Percentiles rank a stretch among this genome's conserved stretches.
Conservation (phyloP, 2,329 filamentous ascomycete species). For the Arthroderma sp. region DNA sequence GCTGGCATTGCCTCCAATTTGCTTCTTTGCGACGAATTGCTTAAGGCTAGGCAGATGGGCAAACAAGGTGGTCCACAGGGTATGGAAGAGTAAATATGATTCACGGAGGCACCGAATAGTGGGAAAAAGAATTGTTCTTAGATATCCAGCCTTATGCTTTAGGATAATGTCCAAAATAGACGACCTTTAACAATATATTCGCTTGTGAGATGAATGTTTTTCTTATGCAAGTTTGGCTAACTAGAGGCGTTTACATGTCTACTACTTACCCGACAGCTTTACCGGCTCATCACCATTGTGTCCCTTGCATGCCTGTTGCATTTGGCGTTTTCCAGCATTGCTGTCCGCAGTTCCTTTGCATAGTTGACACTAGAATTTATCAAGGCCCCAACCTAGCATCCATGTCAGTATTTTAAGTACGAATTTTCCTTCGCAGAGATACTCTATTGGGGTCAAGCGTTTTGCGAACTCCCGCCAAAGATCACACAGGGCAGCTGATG, state of each 20-base stretch:
- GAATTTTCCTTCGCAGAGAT: no score
- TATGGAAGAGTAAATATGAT: constrained; percentile 29
- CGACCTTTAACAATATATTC: not conserved
- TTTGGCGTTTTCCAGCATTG: no score
- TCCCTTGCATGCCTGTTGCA: no score
- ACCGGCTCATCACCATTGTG: no score
- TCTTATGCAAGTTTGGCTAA: not conserved
- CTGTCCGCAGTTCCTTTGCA: no score
- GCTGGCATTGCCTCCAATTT: constrained; percentile 92
- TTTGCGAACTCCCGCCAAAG: no score
- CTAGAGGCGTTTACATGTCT: not conserved
- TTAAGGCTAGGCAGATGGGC: constrained; percentile 95
- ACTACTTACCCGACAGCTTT: no score
- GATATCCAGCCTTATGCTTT: not conserved
- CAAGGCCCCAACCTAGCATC: no score
- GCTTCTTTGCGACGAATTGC: constrained; percentile 86
- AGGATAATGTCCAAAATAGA: constrained; percentile 5
- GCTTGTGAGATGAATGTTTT: not conserved
- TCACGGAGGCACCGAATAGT: not conserved
- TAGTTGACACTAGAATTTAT: no score
- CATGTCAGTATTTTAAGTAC: no score
- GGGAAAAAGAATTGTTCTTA: not conserved
- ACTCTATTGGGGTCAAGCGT: no score
- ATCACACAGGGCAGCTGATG: no score
- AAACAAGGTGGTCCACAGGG: constrained; percentile 32